Conservation (phyloP, 1,284 basidiomycete genomes). For the Irpex sp. region DNA sequence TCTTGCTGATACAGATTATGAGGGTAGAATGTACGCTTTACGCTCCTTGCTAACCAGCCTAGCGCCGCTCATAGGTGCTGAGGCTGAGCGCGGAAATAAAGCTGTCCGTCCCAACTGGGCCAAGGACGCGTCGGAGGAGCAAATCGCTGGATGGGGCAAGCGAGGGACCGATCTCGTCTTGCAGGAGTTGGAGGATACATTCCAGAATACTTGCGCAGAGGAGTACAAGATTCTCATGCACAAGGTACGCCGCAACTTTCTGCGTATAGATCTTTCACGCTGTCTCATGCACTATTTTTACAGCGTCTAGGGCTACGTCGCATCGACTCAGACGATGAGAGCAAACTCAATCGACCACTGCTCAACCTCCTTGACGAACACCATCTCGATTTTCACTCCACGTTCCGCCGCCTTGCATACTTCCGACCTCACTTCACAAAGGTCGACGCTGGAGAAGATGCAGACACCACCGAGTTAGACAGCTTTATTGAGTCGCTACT, state of each 20-base stretch:
- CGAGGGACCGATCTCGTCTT: constrained; percentile 49
- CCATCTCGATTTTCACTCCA: constrained; percentile 78
- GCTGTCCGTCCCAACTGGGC: constrained; percentile 66
- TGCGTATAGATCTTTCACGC: not conserved
- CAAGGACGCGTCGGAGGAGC: constrained; percentile 45
- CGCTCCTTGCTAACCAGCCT: constrained; percentile 73
- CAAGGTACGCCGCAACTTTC: constrained; percentile 41
- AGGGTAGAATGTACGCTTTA: constrained; percentile 67
- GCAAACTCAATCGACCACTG: constrained; percentile 56
- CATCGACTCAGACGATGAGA: constrained; percentile 54
- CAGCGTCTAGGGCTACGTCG: constrained; percentile 74
- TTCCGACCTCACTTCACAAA: constrained; percentile 46
- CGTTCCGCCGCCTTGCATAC: constrained; percentile 67
- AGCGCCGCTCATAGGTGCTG: constrained; percentile 81
- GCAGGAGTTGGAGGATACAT: constrained; percentile 55
- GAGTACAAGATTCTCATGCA: constrained; percentile 69
- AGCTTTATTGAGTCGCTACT: constrained; percentile 52
- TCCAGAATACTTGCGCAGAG: constrained; percentile 50
- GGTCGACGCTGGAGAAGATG: not conserved
- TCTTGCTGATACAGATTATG: constrained; percentile 24
- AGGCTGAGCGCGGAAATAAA: constrained; percentile 48
- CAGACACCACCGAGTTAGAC: constrained; percentile 13
- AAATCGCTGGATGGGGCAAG: constrained; percentile 59
- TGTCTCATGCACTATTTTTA: not conserved
- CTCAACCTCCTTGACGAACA: constrained; percentile 69